These are phyloP conservation scores for Amanita subjunquillea DNA, from an alignment of 768 basidiomycete genomes.

Conservation along the genomic window DNA sequence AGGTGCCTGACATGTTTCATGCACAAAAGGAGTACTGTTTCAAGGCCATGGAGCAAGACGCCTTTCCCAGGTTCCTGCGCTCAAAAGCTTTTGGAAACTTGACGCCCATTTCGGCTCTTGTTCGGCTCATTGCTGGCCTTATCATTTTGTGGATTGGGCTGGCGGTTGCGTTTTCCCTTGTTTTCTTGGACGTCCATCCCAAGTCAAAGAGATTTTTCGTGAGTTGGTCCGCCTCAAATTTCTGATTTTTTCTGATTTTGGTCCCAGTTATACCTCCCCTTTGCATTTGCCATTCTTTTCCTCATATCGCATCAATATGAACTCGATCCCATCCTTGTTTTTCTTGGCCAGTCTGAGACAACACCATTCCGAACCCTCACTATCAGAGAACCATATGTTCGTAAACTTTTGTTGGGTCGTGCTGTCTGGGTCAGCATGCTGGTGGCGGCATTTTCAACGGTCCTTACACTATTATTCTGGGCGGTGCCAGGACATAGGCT, in stretches of 20 bases:
- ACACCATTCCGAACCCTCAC: constrained; percentile 91
- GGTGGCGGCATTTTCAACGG: constrained; percentile 66
- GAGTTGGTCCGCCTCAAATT: constrained; percentile 25
- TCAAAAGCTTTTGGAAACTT: constrained; percentile 98
- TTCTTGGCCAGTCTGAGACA: constrained; percentile 90
- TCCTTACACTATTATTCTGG: constrained; percentile 88
- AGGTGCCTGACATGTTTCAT: constrained; percentile 95
- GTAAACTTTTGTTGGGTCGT: constrained; percentile 79
- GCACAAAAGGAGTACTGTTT: constrained; percentile 96
- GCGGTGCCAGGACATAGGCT: constrained; percentile 91
- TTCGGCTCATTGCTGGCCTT: constrained; percentile 77
- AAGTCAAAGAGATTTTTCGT: constrained; percentile 94
- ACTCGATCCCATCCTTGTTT: constrained; percentile 91
- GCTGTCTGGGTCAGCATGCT: constrained; percentile 86
- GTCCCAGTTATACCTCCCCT: constrained; percentile 85
- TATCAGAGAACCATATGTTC: constrained; percentile 91
- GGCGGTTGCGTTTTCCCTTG: constrained; percentile 77
- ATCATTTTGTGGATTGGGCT: constrained; percentile 93
- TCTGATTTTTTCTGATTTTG: neutral
- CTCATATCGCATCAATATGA: constrained; percentile 96
- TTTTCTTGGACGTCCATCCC: constrained; percentile 90
- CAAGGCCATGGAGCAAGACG: constrained; percentile 92
- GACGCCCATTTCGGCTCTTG: constrained; percentile 82
- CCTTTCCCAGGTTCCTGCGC: constrained; percentile 88
- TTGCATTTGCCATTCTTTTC: constrained; percentile 80